Base-by-base conservation (phyloP, 202 grass and related monocot species). In the Carex arenaria region DNA sequence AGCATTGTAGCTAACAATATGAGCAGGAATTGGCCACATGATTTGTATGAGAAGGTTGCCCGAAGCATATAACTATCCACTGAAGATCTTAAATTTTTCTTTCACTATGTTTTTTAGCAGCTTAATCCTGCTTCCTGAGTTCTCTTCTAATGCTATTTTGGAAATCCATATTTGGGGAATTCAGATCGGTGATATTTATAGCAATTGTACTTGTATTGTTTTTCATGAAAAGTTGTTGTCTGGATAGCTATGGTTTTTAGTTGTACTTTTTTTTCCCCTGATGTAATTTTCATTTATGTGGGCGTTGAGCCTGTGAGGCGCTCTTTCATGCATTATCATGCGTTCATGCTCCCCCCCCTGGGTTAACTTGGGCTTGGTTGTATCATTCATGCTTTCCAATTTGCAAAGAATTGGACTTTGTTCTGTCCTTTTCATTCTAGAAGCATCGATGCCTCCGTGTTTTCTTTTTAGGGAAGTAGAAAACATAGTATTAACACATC, bases 1-100 rank as follows among this genome's bases (percentile, higher is more conserved):
- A 95, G 90, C 73, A 81, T 99, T 54, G 86, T 99, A 56, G 96
- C 91, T 57, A 95, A 88, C 89, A 98, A 95, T 75, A 93, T 92
- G 89, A 95, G 82, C 86, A 86, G 85, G 85, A 89, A 93, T 59
- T 99, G 96, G 93, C 91, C 91, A 15, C 93, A 93, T 4, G 96
- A 99, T 89, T 92, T 99, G 88, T 93, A 92, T 57, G 88, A 95
- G 83, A 99, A 90, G 89, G 87, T 95, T 74, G 93, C 96, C 4
- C 93, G 82, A 65, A 95, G 86, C 87, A 94, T 99, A 80, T 98
- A 83, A 90, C 68, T 47, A 4, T 32, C 19, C 70, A 45, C 49
- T 45, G 78, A 61, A 84, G 68, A 67, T 84, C 34, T 72, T 60
- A 69, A 71, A 67, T 54, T 54, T 56, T 67, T 34, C 69, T 36